Base-by-base conservation (phyloP, 1,284 basidiomycete species). In the Malassezia cuniculi region DNA sequence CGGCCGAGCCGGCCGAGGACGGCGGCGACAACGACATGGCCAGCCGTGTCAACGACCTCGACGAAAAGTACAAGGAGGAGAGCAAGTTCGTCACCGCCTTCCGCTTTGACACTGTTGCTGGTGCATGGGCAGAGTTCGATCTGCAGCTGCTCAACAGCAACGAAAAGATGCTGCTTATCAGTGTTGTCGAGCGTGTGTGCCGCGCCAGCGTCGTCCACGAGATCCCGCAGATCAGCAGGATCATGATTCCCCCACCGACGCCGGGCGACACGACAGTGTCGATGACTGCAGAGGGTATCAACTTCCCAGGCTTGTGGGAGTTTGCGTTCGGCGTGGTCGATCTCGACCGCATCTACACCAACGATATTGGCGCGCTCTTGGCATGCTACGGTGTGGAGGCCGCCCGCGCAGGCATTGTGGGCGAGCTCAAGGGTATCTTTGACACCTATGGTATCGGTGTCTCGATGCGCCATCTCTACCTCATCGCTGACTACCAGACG, bases 401-500 rank as follows among this genome's bases (percentile, higher is more conserved):
- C 0, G 70, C 70, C 3, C 57, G 70, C 16, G 54, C 60, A 7
- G 64, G 65, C 15, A 70, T 71, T 47, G 70, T 71, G 35, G 51
- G 75, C 43, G 90, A 97, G 69, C 84, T 97, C 71, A 76, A 80
- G 31, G 78, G 77, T 26, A 86, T 99, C 38, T 99, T 99, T 70
- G 80, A 56, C 34, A 86, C 83, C 3, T 99, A 99, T 72, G 90
- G 82, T 65, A 99, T 99, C 63, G 84, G 83, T 47, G 93, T 99
- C 39, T 81, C 95, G 69, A 79, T 78, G 56, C 78, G 93, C 40
- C 93, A 99, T 73, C 73, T 97, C 39, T 87, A 89, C 62, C 75
- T 99, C 47, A 94, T 99, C 66, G 93, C 93, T 22, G 93, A 99
- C 69, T 99, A 97, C 69, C 56, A 95, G 85, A 97, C 93, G 1